Conservation (phyloP, 257 asterid genomes). For the Ligustrum vulgare region DNA sequence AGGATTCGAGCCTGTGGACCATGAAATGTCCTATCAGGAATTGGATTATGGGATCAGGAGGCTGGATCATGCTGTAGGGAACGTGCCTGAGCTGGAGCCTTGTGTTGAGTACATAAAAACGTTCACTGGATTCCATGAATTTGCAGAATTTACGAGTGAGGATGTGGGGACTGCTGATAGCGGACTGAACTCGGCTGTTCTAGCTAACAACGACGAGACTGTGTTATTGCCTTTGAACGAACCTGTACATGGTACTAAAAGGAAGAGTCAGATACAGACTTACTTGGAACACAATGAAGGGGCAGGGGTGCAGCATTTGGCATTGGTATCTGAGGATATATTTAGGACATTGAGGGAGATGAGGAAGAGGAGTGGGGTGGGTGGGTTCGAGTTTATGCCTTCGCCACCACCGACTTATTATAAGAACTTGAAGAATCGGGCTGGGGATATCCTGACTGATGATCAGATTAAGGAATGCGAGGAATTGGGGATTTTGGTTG, state of each 20-base stretch:
- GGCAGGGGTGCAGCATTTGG: slow-evolving; percentile 92
- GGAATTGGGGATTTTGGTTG: slow-evolving; percentile 90
- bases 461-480: slow-evolving; percentile 83
- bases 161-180: slow-evolving; percentile 91
- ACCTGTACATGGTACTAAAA: slow-evolving; percentile 79
- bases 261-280: slow-evolving; percentile 97
- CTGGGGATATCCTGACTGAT: slow-evolving; percentile 68
- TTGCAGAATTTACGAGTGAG: slow-evolving; percentile 81
- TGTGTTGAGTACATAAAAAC: slow-evolving; percentile 66
- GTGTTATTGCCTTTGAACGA: slow-evolving; percentile 81
- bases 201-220: slow-evolving; percentile 76
- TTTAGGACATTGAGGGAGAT: slow-evolving; percentile 78
- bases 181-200: slow-evolving; percentile 78
- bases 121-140: slow-evolving; percentile 84
- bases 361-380: slow-evolving; percentile 82
- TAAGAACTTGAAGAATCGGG: slow-evolving; percentile 63
- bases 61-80: slow-evolving; percentile 91
- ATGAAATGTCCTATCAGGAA: slow-evolving; percentile 37
- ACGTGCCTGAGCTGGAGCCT: slow-evolving; percentile 65
- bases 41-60: slow-evolving; percentile 74
- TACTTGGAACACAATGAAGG: slow-evolving; percentile 97
- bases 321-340: slow-evolving; percentile 68
- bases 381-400: slow-evolving; percentile 97
- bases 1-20: slow-evolving; percentile 52
- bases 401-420: slow-evolving; percentile 85